Conservation (phyloP, 257 asterid species). For the Avicennia marina region DNA sequence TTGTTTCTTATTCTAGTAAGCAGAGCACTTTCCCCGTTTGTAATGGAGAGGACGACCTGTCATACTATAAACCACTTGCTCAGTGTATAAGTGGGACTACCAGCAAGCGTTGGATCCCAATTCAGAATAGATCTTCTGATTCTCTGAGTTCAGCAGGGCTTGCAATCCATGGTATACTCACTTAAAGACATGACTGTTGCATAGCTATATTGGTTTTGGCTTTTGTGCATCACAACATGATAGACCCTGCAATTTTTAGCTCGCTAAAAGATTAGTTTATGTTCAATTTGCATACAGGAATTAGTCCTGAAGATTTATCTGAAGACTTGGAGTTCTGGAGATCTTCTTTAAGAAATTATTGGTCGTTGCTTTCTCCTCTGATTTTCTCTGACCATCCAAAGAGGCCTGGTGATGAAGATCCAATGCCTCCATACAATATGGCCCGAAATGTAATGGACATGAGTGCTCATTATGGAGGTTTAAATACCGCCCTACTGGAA, state of each 20-base stretch:
- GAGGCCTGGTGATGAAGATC: conserved; percentile 96
- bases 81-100: conserved; percentile 65
- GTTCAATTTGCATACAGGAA: conserved; percentile 42
- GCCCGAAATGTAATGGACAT: conserved; percentile 94
- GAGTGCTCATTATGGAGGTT: conserved; percentile 87
- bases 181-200: not conserved
- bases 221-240: not conserved
- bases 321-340: conserved; percentile 76
- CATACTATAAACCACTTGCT: conserved; percentile 72
- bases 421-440: conserved; percentile 89
- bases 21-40: conserved; percentile 58
- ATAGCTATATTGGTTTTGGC: conserved; percentile 3
- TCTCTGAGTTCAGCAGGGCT: conserved; percentile 47
- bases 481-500: conserved; percentile 63
- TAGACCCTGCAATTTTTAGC: conserved; percentile 3
- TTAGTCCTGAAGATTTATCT: conserved; percentile 60
- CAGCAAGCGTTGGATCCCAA: conserved; percentile 77
- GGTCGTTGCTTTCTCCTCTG: conserved; percentile 95
- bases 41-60: conserved; percentile 58
- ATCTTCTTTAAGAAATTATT: conserved; percentile 69
- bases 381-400: conserved; percentile 99
- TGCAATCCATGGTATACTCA: conserved; percentile 55
- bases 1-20: conserved; percentile 33
- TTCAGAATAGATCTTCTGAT: conserved; percentile 56
- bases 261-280: conserved; percentile 9